Conservation (phyloP, 2,329 filamentous ascomycete species). For the Cytospora leucostoma region DNA sequence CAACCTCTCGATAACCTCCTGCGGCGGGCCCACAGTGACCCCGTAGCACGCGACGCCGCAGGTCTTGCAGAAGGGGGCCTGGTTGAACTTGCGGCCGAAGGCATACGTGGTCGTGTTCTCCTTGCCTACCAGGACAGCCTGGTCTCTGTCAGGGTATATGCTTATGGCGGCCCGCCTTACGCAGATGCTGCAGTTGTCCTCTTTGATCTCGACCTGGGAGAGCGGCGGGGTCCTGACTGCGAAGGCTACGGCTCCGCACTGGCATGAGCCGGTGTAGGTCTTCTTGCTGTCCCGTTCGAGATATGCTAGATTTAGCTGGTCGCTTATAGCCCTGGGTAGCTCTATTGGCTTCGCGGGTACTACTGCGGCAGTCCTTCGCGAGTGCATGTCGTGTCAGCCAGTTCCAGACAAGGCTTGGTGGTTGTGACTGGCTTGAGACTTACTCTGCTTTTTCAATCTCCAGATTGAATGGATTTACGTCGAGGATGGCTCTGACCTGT, state of each 20-base stretch:
- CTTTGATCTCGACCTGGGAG: constrained; percentile 44
- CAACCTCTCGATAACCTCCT: constrained; percentile 34
- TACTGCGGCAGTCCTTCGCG: constrained; percentile 4
- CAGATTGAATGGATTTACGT: constrained; percentile 33
- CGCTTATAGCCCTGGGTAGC: neutral
- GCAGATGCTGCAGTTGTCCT: constrained; percentile 42
- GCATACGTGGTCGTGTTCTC: constrained; percentile 35
- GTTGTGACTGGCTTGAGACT: neutral
- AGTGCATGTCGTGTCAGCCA: neutral
- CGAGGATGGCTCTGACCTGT: constrained; percentile 29
- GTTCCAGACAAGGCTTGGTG: neutral
- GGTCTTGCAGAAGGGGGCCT: constrained; percentile 32
- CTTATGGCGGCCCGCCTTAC: constrained; percentile 36
- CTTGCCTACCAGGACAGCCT: constrained; percentile 33
- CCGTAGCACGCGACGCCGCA: constrained; percentile 37
- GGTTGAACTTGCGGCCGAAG: constrained; percentile 32
- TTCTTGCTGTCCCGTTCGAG: constrained; percentile 4
- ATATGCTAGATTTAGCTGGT: neutral
- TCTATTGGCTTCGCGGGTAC: constrained; percentile 1
- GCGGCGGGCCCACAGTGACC: constrained; percentile 36
- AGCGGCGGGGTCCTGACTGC: constrained; percentile 27
- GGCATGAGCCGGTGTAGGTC: constrained; percentile 33
- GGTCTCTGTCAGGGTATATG: constrained; percentile 34
- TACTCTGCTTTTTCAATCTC: constrained; percentile 25
- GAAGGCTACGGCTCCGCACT: constrained; percentile 33